Conservation (phyloP, 164 flowering plant species). For the Buxus sempervirens region DNA sequence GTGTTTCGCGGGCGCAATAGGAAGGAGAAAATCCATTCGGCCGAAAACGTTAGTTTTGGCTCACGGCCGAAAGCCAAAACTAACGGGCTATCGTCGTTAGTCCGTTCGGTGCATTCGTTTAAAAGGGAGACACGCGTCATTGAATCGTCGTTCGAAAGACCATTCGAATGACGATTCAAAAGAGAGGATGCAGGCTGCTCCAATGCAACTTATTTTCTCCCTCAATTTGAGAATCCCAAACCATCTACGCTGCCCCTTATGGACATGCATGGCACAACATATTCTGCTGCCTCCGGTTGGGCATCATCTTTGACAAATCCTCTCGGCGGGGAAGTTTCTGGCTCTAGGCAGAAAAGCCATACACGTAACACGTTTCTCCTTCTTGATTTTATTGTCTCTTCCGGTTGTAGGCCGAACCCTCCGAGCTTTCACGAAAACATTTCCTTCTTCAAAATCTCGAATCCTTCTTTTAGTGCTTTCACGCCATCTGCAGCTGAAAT, state of each 20-base stretch:
- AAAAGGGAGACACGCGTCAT: too few species aligned
- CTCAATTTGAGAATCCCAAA: conserved; percentile 3
- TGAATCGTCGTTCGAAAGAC: too few species aligned
- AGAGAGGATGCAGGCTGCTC: too few species aligned
- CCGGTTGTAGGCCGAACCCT: conserved; percentile 12
- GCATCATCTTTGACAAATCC: background rate
- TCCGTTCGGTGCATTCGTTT: too few species aligned
- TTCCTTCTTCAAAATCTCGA: background rate
- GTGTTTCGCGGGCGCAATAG: too few species aligned
- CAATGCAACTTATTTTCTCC: conserved; percentile 3
- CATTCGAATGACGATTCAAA: too few species aligned
- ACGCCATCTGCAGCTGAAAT: too few species aligned
- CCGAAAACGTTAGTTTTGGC: too few species aligned
- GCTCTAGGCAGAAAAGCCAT: conserved; percentile 12
- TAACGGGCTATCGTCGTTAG: too few species aligned
- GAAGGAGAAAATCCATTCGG: too few species aligned
- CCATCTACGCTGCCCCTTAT: conserved; percentile 8
- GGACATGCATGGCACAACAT: conserved; percentile 10
- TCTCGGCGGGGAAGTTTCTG: conserved; percentile 1
- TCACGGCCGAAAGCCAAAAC: too few species aligned
- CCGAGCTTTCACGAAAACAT: background rate
- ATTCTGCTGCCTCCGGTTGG: conserved; percentile 13
- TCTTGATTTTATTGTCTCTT: too few species aligned
- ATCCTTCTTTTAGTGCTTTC: background rate
- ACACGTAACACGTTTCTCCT: conserved; percentile 34